Conservation (phyloP, 306 rosid species). For the Parietaria judaica region DNA sequence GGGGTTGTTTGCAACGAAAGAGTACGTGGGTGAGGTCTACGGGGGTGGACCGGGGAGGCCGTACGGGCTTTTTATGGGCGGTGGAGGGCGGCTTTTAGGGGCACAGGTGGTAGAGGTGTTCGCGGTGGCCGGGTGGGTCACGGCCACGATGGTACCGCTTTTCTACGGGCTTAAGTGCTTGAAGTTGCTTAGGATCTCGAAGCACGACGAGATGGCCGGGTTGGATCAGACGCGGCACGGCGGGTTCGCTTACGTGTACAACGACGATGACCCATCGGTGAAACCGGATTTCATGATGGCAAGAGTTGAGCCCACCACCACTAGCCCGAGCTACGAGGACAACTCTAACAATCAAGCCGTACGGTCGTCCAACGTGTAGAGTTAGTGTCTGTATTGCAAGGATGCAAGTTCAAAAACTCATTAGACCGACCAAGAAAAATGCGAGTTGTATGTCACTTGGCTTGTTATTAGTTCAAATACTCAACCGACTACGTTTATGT, state of each 20-base stretch:
- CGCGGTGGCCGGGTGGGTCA: slow-evolving; percentile 64
- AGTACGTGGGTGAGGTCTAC: slow-evolving; percentile 52
- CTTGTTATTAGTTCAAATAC: background rate
- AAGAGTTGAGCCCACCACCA: slow-evolving; percentile 16
- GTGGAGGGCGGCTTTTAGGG: slow-evolving; percentile 50
- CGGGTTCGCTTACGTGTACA: slow-evolving; percentile 67
- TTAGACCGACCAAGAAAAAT: too few species aligned
- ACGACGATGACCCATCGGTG: slow-evolving; percentile 22
- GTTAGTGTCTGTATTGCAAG: too few species aligned
- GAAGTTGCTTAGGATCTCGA: slow-evolving; percentile 48
- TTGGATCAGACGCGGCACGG: slow-evolving; percentile 75
- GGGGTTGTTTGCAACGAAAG: slow-evolving; percentile 43
- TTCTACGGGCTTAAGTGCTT: slow-evolving; percentile 42
- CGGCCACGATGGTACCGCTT: slow-evolving; percentile 62
- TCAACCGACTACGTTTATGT: background rate
- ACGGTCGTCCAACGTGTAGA: background rate
- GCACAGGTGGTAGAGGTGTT: slow-evolving; percentile 49
- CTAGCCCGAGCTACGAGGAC: background rate
- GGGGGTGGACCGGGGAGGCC: slow-evolving; percentile 23
- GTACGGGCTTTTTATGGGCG: slow-evolving; percentile 59
- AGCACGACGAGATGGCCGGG: slow-evolving; percentile 58
- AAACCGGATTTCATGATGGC: slow-evolving; percentile 22
- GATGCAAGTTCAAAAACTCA: too few species aligned
- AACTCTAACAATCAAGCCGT: background rate
- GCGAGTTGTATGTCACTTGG: background rate